These are phyloP conservation scores for Ascocoryne sarcoides DNA, from an alignment of 2,329 filamentous ascomycete genomes.

Conservation along the genomic window DNA sequence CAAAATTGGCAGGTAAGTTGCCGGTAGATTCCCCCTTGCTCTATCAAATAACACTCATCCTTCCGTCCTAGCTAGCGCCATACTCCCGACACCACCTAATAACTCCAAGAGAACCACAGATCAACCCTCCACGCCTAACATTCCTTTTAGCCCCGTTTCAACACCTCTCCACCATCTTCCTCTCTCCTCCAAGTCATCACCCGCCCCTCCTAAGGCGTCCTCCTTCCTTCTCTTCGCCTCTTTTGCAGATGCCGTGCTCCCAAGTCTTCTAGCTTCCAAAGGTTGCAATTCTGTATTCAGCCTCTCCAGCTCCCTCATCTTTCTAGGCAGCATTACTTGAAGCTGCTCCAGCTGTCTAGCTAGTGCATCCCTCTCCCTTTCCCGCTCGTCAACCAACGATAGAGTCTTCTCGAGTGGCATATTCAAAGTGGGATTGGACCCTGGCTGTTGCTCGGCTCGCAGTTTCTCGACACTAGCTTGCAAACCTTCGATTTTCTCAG, in stretches of 20 bases:
- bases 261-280: slow-evolving; percentile 58
- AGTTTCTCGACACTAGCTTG: slow-evolving; percentile 41
- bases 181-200: slow-evolving; percentile 66
- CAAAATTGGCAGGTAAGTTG: background rate
- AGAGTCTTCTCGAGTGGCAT: slow-evolving; percentile 50
- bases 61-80: background rate
- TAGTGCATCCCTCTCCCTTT: slow-evolving; percentile 44
- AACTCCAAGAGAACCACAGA: background rate
- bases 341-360: slow-evolving; percentile 56
- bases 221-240: slow-evolving; percentile 64
- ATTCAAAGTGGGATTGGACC: slow-evolving; percentile 39
- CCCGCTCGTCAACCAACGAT: slow-evolving; percentile 42
- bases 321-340: slow-evolving; percentile 53
- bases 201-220: slow-evolving; percentile 52
- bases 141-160: slow-evolving; percentile 52
- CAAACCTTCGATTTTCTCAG: slow-evolving; percentile 39
- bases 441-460: slow-evolving; percentile 33
- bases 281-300: slow-evolving; percentile 59
- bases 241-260: slow-evolving; percentile 56
- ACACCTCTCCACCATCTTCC: slow-evolving; percentile 67
- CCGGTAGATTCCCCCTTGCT: too few species aligned
- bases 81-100: background rate
- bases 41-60: background rate
- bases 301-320: slow-evolving; percentile 57
- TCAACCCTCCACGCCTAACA: slow-evolving; percentile 47